A percentile compares a stretch with the other conserved stretches of the same genome.
Conservation (phyloP, 192 early-diverging fungal species). For the Rhizoclosmatium globosum region DNA sequence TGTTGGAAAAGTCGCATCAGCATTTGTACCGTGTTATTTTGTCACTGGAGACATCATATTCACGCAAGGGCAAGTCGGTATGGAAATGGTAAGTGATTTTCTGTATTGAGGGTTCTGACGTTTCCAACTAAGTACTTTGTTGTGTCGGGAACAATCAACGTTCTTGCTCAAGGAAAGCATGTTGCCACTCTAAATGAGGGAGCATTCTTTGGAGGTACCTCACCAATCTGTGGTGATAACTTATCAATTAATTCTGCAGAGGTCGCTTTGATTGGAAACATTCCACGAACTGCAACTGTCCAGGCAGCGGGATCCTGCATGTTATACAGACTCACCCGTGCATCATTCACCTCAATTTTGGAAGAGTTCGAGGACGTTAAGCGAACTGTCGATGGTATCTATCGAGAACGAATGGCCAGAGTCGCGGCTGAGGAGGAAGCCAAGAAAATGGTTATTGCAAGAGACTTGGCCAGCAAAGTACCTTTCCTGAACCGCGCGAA, state of each 20-base stretch:
- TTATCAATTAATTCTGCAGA: not conserved
- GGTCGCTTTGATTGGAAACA: slow-evolving; percentile 31
- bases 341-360: slow-evolving; percentile 22
- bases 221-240: not conserved
- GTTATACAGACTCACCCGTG: slow-evolving; percentile 26
- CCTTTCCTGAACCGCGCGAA: slow-evolving; percentile 47
- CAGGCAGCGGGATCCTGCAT: slow-evolving; percentile 1
- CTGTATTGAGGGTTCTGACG: not conserved
- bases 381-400: slow-evolving; percentile 36
- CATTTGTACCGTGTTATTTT: slow-evolving; percentile 35
- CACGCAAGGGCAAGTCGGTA: slow-evolving; percentile 30
- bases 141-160: slow-evolving; percentile 42
- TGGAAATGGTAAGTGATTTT: slow-evolving; percentile 41
- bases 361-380: slow-evolving; percentile 45
- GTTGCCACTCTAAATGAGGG: slow-evolving; percentile 42
- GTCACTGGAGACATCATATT: slow-evolving; percentile 37
- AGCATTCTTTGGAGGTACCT: slow-evolving; percentile 43
- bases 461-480: slow-evolving; percentile 42
- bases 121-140: slow-evolving; percentile 46
- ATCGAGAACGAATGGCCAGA: slow-evolving; percentile 50
- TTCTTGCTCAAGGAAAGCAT: slow-evolving; percentile 41
- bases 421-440: slow-evolving; percentile 43
- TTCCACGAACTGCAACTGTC: slow-evolving; percentile 44
- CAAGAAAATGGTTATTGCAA: slow-evolving; percentile 2
- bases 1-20: slow-evolving; percentile 34